Evolutionary conservation across 768 basidiomycete genomes (phyloP).

Genomic region (Tricholoma matsutake): DNA sequence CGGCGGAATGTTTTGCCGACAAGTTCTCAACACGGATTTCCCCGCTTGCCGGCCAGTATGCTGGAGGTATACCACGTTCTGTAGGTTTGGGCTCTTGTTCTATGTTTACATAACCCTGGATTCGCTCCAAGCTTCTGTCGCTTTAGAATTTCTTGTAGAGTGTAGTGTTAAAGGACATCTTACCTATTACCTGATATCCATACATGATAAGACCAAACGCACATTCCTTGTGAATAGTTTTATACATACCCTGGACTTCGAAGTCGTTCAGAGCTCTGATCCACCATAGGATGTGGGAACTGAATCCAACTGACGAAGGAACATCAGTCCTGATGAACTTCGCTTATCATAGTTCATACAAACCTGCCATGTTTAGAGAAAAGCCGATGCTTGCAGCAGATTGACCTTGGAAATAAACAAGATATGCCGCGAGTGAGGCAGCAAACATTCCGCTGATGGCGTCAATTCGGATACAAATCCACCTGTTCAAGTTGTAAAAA

Average conservation of each 20-base stretch:
- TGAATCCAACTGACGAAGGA: too few species aligned
- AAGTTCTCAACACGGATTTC: conserved; percentile 47
- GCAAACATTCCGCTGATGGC: conserved; percentile 55
- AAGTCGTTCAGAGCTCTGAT: conserved; percentile 13
- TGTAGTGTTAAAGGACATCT: too few species aligned
- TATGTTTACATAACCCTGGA: conserved; percentile 56
- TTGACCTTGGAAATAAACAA: conserved; percentile 43
- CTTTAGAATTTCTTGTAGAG: too few species aligned
- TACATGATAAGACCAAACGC: too few species aligned
- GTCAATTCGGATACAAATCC: conserved; percentile 51
- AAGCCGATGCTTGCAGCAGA: conserved; percentile 48
- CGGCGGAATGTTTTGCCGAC: conserved; percentile 15
- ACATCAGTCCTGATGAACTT: too few species aligned
- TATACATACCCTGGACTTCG: conserved; percentile 41
- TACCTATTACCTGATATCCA: too few species aligned
- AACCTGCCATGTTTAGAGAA: conserved; percentile 48
- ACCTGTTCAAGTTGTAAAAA: conserved; percentile 52
- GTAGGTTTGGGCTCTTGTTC: conserved; percentile 49
- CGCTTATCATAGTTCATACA: conserved; percentile 12
- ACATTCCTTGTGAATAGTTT: too few species aligned
- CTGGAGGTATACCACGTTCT: conserved; percentile 45
- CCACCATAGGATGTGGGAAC: too few species aligned
- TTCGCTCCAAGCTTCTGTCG: conserved; percentile 51
- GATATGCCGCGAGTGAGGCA: conserved; percentile 48
- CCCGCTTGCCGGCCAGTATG: conserved; percentile 62